Conservation (phyloP, 257 asterid species). For the Eustoma russellianum region DNA sequence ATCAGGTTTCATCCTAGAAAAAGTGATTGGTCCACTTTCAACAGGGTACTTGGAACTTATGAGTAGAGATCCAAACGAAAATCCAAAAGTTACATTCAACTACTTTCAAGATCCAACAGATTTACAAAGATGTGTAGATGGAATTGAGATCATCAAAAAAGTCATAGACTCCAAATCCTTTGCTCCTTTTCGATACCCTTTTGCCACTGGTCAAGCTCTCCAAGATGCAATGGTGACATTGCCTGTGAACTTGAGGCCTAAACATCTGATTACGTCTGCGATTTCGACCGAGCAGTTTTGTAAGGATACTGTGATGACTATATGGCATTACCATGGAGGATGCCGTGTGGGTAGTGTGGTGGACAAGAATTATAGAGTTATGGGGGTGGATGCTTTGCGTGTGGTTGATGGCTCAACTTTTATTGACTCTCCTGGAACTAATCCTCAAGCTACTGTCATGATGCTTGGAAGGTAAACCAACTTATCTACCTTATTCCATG, state of each 20-base stretch:
- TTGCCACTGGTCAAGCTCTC: conserved; percentile 25
- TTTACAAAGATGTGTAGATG: conserved; percentile 51
- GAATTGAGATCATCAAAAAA: conserved; percentile 35
- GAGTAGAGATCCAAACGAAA: conserved; percentile 46
- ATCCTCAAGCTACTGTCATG: conserved; percentile 95
- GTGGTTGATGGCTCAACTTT: conserved; percentile 80
- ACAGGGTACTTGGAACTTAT: conserved; percentile 51
- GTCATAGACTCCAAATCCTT: conserved; percentile 40
- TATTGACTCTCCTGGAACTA: conserved; percentile 56
- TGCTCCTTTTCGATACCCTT: conserved; percentile 34
- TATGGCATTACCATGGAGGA: conserved; percentile 96
- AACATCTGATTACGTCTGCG: conserved; percentile 23
- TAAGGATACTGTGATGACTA: conserved; percentile 56
- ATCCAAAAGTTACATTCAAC: conserved; percentile 69
- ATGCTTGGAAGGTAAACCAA: conserved; percentile 73
- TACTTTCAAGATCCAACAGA: conserved; percentile 67
- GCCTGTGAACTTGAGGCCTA: conserved; percentile 39
- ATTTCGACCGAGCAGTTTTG: conserved; percentile 56
- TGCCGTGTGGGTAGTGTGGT: conserved; percentile 65
- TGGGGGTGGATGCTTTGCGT: conserved; percentile 59
- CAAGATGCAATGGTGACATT: conserved; percentile 24
- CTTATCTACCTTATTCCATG: no score
- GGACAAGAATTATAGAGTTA: conserved; percentile 41
- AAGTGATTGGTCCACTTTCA: conserved; percentile 58
- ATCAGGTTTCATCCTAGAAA: conserved; percentile 44